Base-by-base conservation (phyloP, 2,329 filamentous ascomycete species). In the Ceratocystis lukuohia region DNA sequence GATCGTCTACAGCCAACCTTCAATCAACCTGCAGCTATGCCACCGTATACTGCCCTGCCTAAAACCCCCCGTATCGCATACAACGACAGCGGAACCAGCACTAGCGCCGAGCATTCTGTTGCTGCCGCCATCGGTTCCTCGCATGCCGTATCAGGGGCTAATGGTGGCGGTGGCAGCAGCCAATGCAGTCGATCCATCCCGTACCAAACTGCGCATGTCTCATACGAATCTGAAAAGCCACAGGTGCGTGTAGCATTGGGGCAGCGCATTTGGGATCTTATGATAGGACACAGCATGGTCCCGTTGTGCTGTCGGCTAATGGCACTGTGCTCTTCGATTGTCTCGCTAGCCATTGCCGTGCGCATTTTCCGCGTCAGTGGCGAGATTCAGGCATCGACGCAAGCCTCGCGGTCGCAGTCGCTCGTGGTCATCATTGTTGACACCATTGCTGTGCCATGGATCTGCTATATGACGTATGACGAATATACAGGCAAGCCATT, bases 401-500 rank as follows among this genome's bases (percentile, higher is more conserved):
- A 73, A 37, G 76, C 79, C 1, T 86, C 90, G 73, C 85, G 83
- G 37, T 84, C 88, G 48, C 95, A 94, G 64, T 88, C 91, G 6
- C 83, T 91, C 68, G 91, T 97, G 77, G 93, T 93, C 37, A 87
- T 97, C 65, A 84, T 90, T 45, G 89, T 99, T 48, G 93, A 97
- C 75, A 85, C 88, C 5, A 82, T 97, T 15, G 93, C 94, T 2
- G 82, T 97, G 67, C 85, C 93, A 2, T 99, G 97, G 76, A 88
- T 95, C 66, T 78, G 89, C 62, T 97, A 96, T 77, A 94, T 97
- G 77, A 95, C 92, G 28, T 96, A 87, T 77, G 94, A 99, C 73
- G 94, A 99, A 77, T 97, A 96, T 76, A 94, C 90, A 4, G 90
- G 91, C 37, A 95, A 95, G 74, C 94, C 95, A 25, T 80, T 99